These are phyloP conservation scores for Tripterygium wilfordii DNA, from an alignment of 177 flowering plant genomes.

Conservation along the genomic window DNA sequence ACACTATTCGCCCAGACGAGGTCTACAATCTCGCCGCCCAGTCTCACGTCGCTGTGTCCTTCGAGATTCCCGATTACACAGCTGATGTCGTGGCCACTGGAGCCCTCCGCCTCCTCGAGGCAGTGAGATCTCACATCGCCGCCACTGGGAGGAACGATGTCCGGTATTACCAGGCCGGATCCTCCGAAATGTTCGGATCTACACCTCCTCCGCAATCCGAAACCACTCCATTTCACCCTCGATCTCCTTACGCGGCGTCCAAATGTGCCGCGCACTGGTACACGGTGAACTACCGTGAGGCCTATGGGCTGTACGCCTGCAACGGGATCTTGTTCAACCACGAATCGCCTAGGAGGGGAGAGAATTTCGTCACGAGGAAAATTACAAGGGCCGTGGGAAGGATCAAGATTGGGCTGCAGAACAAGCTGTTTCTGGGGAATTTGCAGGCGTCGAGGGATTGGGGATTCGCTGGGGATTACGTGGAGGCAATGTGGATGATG, in stretches of 20 bases:
- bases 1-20: slow-evolving; percentile 77
- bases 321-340: slow-evolving; percentile 95
- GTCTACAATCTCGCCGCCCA: slow-evolving; percentile 97
- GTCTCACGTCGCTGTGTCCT: slow-evolving; percentile 96
- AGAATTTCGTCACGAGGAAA: slow-evolving; percentile 95
- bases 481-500: slow-evolving; percentile 99
- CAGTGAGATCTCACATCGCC: slow-evolving; percentile 76
- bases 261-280: slow-evolving; percentile 99
- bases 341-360: slow-evolving; percentile 86
- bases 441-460: slow-evolving; percentile 84
- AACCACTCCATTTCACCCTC: slow-evolving; percentile 77
- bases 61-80: slow-evolving; percentile 96
- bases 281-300: slow-evolving; percentile 91
- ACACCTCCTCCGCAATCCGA: slow-evolving; percentile 94
- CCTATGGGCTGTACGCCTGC: slow-evolving; percentile 82
- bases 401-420: slow-evolving; percentile 88
- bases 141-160: slow-evolving; percentile 59
- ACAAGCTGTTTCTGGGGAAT: slow-evolving; percentile 82
- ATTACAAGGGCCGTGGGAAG: slow-evolving; percentile 91
- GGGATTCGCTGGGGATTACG: slow-evolving; percentile 97
- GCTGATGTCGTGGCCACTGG: slow-evolving; percentile 98
- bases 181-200: slow-evolving; percentile 95
- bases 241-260: slow-evolving; percentile 90
- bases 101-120: slow-evolving; percentile 85
- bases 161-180: slow-evolving; percentile 88